Percentiles rank a stretch among this genome's conserved stretches.
phyloP scores from a whole-genome alignment of 2,329 filamentous ascomycete species.

The Xylariaceae sp. region DNA sequence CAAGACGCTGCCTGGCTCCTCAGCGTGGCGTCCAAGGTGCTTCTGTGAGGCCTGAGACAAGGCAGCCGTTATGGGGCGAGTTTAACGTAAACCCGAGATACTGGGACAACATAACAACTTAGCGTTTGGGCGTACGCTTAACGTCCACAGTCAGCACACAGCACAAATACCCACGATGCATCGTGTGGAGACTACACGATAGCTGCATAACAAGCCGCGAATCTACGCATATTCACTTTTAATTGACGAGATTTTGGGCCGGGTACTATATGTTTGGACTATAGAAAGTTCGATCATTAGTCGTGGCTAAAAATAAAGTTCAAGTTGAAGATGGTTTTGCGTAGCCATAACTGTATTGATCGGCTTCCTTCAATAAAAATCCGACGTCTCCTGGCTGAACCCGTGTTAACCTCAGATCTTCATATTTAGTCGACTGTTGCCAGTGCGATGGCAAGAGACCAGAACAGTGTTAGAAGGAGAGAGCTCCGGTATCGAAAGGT shows the following conservation, averaged over 20 bases:
- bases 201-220: conserved; percentile 11
- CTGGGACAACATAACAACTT: conserved; percentile 6
- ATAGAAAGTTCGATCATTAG: not conserved
- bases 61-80: not conserved
- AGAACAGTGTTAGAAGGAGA: conserved; percentile 6
- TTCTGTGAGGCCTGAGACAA: conserved; percentile 50
- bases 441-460: conserved; percentile 15
- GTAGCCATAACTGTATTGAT: not conserved
- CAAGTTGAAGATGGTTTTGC: conserved; percentile 4
- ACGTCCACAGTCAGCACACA: not conserved
- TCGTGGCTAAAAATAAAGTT: conserved; percentile 1
- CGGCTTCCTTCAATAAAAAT: too few relatives aligned
- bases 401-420: conserved; percentile 8
- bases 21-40: conserved; percentile 66
- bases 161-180: not conserved
- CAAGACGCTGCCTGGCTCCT: conserved; percentile 72
- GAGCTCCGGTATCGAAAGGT: conserved; percentile 10
- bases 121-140: conserved; percentile 2
- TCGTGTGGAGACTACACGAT: conserved; percentile 10
- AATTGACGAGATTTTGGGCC: conserved; percentile 2
- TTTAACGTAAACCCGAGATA: not conserved
- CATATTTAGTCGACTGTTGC: conserved; percentile 1
- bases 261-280: not conserved
- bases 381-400: too few relatives aligned
- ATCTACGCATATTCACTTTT: conserved; percentile 12